phyloP scores from a whole-genome alignment of 495 filamentous ascomycete genomes.

The Aspergillus wentii region DNA sequence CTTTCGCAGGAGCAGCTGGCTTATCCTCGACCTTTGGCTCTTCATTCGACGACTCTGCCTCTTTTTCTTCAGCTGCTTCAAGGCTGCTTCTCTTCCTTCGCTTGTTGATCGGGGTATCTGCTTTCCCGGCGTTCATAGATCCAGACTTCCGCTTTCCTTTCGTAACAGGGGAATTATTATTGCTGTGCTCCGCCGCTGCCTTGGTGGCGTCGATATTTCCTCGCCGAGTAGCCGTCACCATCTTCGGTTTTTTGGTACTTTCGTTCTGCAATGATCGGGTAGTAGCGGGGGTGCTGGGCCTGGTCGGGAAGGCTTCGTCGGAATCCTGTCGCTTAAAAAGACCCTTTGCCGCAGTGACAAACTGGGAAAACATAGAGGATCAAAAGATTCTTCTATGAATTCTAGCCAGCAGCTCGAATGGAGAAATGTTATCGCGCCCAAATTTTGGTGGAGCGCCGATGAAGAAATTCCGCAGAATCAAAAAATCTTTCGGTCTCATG shows the following conservation, averaged over 20 bases:
- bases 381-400: constrained; percentile 7
- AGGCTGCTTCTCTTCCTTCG: constrained; percentile 30
- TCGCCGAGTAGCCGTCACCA: constrained; percentile 35
- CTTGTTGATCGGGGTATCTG: constrained; percentile 29
- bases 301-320: constrained; percentile 10
- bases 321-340: constrained; percentile 31
- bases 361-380: constrained; percentile 39
- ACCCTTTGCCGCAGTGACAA: constrained; percentile 42
- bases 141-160: constrained; percentile 35
- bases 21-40: constrained; percentile 6
- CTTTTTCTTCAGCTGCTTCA: constrained; percentile 15
- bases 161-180: constrained; percentile 11
- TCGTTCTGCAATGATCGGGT: constrained; percentile 9
- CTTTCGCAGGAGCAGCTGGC: constrained; percentile 15
- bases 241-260: constrained; percentile 17
- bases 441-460: constrained; percentile 2
- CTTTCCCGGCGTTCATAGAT: constrained; percentile 11
- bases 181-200: constrained; percentile 8
- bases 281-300: constrained; percentile 13
- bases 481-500: constrained; percentile 31
- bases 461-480: constrained; percentile 20
- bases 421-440: constrained; percentile 14
- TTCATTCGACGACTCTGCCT: constrained; percentile 4
- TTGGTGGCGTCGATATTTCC: constrained; percentile 15
- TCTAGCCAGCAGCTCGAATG: constrained; percentile 1